These are phyloP conservation scores for Paraphoma sp. DNA, from an alignment of 2,329 filamentous ascomycete species.

Conservation along the genomic window DNA sequence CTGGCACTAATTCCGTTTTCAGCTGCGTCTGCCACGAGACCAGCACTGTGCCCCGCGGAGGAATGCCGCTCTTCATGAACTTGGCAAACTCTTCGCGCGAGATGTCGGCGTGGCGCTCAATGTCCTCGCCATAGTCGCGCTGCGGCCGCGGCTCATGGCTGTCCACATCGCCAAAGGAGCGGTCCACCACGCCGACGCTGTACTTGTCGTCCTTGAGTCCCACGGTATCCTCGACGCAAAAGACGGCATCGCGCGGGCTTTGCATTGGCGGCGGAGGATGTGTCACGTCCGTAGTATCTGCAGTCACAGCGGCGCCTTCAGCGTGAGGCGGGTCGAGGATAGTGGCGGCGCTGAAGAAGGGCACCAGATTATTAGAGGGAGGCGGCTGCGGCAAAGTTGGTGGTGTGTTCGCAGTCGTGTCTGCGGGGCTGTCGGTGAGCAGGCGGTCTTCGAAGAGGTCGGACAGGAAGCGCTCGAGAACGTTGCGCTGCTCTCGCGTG, in stretches of 20 bases:
- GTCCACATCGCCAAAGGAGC: slow-evolving; percentile 52
- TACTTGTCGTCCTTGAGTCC: slow-evolving; percentile 47
- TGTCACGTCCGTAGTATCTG: background rate
- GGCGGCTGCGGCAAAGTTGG: slow-evolving; percentile 14
- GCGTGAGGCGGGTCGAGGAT: slow-evolving; percentile 10
- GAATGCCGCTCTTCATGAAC: slow-evolving; percentile 54
- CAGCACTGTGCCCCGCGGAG: slow-evolving; percentile 60
- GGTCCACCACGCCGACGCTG: slow-evolving; percentile 55
- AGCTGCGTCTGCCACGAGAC: slow-evolving; percentile 56
- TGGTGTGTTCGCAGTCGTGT: slow-evolving; percentile 15
- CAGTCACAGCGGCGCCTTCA: background rate
- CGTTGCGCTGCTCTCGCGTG: slow-evolving; percentile 5
- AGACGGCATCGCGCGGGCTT: slow-evolving; percentile 30
- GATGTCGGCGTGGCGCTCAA: slow-evolving; percentile 43
- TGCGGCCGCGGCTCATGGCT: slow-evolving; percentile 54
- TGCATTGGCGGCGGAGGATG: slow-evolving; percentile 14
- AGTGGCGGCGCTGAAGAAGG: slow-evolving; percentile 31
- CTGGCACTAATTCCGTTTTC: slow-evolving; percentile 49
- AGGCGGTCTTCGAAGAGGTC: slow-evolving; percentile 31
- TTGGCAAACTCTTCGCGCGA: slow-evolving; percentile 40
- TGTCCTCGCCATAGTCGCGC: slow-evolving; percentile 47
- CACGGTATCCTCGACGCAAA: slow-evolving; percentile 53
- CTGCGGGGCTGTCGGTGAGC: slow-evolving; percentile 20
- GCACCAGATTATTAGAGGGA: slow-evolving; percentile 21
- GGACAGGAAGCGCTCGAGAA: slow-evolving; percentile 28